Evolutionary conservation across 2,329 filamentous ascomycete genomes (phyloP).

Genomic region (Nemania sp.): DNA sequence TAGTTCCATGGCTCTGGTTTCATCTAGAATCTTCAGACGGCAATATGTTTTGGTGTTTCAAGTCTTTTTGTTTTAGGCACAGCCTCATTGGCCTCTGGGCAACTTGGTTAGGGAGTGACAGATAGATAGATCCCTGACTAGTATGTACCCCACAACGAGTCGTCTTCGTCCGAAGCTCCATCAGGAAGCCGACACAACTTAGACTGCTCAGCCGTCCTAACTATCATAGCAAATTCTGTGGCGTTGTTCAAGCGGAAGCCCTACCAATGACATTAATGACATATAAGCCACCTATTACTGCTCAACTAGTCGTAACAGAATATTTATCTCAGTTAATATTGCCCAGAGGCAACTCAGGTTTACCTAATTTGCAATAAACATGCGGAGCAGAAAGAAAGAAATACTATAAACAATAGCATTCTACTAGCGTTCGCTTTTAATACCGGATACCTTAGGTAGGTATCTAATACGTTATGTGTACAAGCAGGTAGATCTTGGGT

Average conservation of each 20-base stretch:
- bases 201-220: background rate
- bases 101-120: conserved; percentile 20
- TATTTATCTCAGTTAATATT: background rate
- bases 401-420: too few species aligned
- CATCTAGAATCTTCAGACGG: conserved; percentile 20
- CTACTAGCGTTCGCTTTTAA: too few species aligned
- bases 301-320: background rate
- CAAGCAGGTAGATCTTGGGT: background rate
- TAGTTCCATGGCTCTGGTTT: background rate
- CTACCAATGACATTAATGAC: background rate
- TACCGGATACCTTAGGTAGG: too few species aligned
- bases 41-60: background rate
- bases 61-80: conserved; percentile 36
- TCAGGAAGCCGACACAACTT: background rate
- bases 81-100: conserved; percentile 48
- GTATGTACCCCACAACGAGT: conserved; percentile 11
- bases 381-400: too few species aligned
- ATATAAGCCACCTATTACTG: background rate
- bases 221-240: background rate
- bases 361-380: background rate
- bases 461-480: too few species aligned
- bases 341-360: background rate
- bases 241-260: background rate
- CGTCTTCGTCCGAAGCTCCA: background rate
- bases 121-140: too few species aligned